A percentile compares a stretch with the other conserved stretches of the same genome.
phyloP scores from a whole-genome alignment of 768 basidiomycete species.

The Trametopsis cervina region DNA sequence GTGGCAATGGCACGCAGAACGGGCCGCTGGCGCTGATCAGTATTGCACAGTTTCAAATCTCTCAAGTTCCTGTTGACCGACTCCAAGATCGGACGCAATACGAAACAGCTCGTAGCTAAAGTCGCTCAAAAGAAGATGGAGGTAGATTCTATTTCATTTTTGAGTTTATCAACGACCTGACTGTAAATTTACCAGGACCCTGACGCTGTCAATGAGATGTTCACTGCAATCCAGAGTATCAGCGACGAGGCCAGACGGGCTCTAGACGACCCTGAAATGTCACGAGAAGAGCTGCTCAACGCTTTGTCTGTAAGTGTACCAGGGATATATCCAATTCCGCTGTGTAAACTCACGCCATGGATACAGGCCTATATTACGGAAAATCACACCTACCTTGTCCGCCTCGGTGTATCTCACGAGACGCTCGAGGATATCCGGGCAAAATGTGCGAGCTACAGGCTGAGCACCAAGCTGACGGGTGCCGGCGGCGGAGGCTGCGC shows the following conservation, averaged over 20 bases:
- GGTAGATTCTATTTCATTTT: conserved; percentile 30
- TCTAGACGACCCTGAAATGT: conserved; percentile 66
- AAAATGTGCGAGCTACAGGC: conserved; percentile 61
- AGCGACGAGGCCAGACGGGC: conserved; percentile 74
- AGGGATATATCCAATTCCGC: no score
- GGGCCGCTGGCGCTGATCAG: background rate
- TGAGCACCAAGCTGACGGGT: conserved; percentile 94
- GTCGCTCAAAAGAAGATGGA: conserved; percentile 66
- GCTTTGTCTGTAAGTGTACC: conserved; percentile 62
- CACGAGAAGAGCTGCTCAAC: conserved; percentile 56
- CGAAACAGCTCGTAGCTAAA: conserved; percentile 89
- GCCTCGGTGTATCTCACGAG: conserved; percentile 89
- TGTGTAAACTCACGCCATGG: no score
- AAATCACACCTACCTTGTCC: conserved; percentile 81
- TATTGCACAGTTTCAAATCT: conserved; percentile 69
- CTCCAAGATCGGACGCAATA: conserved; percentile 89
- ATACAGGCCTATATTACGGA: conserved; percentile 80
- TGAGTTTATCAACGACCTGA: background rate
- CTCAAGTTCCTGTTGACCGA: conserved; percentile 88
- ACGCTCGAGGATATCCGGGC: conserved; percentile 73
- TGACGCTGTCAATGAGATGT: conserved; percentile 69
- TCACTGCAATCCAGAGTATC: conserved; percentile 78
- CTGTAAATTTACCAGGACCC: conserved; percentile 52
- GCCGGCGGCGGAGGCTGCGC: conserved; percentile 99
- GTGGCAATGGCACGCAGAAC: conserved; percentile 20